Conservation (phyloP, 2,329 filamentous ascomycete species). For the Fusarium mundagurra region DNA sequence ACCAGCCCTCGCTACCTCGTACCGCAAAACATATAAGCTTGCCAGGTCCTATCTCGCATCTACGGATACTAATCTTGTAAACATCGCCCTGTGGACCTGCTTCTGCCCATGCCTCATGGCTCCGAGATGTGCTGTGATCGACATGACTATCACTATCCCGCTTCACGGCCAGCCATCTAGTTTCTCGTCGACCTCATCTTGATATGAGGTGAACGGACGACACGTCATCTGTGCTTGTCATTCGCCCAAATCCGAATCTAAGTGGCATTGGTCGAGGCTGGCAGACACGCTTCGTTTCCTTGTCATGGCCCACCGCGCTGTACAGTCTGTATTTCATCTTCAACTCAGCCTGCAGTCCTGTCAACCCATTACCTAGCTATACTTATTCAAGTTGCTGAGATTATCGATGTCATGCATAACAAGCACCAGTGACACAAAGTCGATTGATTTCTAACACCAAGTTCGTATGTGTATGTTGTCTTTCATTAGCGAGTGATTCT, state of each 20-base stretch:
- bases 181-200: not conserved
- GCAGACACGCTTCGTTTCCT: not conserved
- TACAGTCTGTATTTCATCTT: not conserved
- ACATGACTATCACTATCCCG: constrained; percentile 4
- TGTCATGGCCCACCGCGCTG: not conserved
- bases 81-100: not conserved
- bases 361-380: not conserved
- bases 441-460: not conserved
- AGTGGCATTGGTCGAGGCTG: not conserved
- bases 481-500: not conserved
- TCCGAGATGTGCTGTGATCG: not conserved
- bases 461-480: not conserved
- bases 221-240: not conserved
- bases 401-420: not conserved
- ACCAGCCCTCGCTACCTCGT: not conserved
- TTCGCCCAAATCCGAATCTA: not conserved
- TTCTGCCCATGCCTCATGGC: not conserved
- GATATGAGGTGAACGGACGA: not conserved
- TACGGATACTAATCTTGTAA: not conserved
- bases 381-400: not conserved
- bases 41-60: not conserved
- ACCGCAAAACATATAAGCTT: not conserved
- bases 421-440: not conserved
- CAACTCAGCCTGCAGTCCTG: not conserved
- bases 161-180: not conserved